Evolutionary conservation across 192 early-diverging fungal genomes (phyloP), one percentile per base, ranked within the genome.

Genomic region (Gigaspora rosea): DNA sequence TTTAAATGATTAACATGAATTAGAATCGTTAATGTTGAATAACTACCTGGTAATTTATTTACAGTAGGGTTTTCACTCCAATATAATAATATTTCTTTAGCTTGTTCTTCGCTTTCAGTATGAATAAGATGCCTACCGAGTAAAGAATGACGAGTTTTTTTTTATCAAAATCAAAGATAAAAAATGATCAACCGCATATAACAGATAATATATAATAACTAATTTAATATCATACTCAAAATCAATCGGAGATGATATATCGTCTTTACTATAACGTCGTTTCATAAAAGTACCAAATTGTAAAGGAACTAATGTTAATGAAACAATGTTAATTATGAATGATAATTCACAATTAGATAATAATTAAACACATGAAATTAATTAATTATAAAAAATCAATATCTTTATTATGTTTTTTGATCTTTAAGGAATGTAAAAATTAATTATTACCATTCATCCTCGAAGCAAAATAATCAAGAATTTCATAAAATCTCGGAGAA

Each of bases 11-110:
- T 0, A 27, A 27, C 27, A 27, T 1, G 27, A 27, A 54, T 22
- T 33, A 63, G 46, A n/a, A n/a, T n/a, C n/a, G n/a, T n/a, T n/a
- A n/a, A n/a, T n/a, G n/a, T n/a, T n/a, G n/a, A n/a, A n/a, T n/a
- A n/a, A n/a, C n/a, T n/a, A 84, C 83, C 83, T 73, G 83, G 83
- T n/a, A 82, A 16, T 61, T 84, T 84, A 51, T 78, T 79, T 4
- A 73, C 77, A 46, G 71, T 81, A 9, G 78, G 80, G 61, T 72
- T 81, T 65, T 73, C 63, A 47, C 65, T 80, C 83, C 76, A 82
- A 20, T 80, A 65, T 52, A 78, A 77, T 68, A 84, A 84, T 50
- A 82, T 77, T 12, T 67, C 64, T 49, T 78, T 65, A n/a, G 83
- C 83, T 41, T 84, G 79, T 3, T 70, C 80, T 22, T 80, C 79